These are phyloP conservation scores for Pestalotiopsis sp. DNA, from an alignment of 2,329 filamentous ascomycete species.

Conservation along the genomic window DNA sequence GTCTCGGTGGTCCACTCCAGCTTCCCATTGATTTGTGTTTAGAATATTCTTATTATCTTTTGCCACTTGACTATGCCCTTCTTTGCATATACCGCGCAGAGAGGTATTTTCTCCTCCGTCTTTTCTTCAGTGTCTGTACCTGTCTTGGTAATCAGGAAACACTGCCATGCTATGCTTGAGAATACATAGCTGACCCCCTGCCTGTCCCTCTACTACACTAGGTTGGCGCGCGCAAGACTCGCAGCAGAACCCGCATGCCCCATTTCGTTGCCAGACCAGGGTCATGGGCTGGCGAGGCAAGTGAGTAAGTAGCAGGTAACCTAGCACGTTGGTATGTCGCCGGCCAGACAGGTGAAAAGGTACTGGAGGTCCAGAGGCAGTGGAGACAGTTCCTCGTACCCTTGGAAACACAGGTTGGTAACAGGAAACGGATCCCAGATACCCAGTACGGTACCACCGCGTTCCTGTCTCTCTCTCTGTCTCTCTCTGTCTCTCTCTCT, in stretches of 20 bases:
- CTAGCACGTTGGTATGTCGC: slow-evolving; percentile 22
- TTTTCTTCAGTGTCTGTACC: slow-evolving; percentile 6
- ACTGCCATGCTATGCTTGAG: neutral
- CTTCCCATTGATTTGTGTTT: neutral
- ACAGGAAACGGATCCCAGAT: slow-evolving; percentile 23
- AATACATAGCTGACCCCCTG: neutral
- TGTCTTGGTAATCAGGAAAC: neutral
- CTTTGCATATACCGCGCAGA: slow-evolving; percentile 38
- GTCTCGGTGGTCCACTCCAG: slow-evolving; percentile 28
- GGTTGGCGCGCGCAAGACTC: neutral
- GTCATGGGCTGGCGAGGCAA: slow-evolving; percentile 1
- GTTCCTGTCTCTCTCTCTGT: neutral
- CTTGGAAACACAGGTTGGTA: slow-evolving; percentile 7
- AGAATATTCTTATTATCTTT: slow-evolving; percentile 26
- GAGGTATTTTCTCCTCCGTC: slow-evolving; percentile 27
- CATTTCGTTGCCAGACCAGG: neutral
- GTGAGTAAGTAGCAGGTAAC: neutral
- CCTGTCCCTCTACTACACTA: slow-evolving; percentile 11
- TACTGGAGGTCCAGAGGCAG: too few relatives aligned
- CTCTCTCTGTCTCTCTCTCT: neutral
- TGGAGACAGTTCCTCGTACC: too few relatives aligned
- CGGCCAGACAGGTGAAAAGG: too few relatives aligned
- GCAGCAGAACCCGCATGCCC: neutral
- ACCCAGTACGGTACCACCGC: slow-evolving; percentile 22
- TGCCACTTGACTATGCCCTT: slow-evolving; percentile 45